Conservation (phyloP, 306 rosid species). For the Fagus sylvatica region DNA sequence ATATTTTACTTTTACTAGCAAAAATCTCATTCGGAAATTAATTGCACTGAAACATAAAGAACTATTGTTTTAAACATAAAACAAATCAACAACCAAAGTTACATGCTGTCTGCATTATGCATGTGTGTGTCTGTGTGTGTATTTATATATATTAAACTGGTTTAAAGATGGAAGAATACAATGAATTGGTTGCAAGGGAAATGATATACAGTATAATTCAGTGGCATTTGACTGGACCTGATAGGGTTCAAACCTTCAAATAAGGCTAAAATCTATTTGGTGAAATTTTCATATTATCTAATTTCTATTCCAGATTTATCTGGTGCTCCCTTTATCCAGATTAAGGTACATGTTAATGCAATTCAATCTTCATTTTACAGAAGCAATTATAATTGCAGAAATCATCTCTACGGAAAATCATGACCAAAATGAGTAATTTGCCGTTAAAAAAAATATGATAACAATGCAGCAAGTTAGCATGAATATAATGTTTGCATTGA, state of each 20-base stretch:
- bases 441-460: too few relatives aligned
- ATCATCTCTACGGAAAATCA: background rate
- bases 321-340: background rate
- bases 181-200: conserved; percentile 16
- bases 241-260: background rate
- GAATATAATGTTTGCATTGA: background rate
- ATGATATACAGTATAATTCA: background rate
- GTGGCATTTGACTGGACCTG: background rate
- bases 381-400: background rate
- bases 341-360: background rate
- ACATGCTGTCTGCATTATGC: conserved; percentile 2
- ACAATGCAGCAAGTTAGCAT: background rate
- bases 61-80: conserved; percentile 13
- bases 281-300: background rate
- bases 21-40: conserved; percentile 24
- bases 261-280: background rate
- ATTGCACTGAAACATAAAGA: conserved; percentile 12
- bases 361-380: background rate
- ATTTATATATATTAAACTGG: background rate
- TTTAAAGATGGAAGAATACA: background rate
- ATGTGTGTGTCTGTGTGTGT: background rate
- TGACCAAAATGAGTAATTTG: too few relatives aligned
- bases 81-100: background rate
- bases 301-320: background rate
- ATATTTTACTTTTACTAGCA: conserved; percentile 15